A percentile compares a stretch with the other conserved stretches of the same genome.
phyloP scores from a whole-genome alignment of 768 basidiomycete genomes.

The Clavaria fumosa region DNA sequence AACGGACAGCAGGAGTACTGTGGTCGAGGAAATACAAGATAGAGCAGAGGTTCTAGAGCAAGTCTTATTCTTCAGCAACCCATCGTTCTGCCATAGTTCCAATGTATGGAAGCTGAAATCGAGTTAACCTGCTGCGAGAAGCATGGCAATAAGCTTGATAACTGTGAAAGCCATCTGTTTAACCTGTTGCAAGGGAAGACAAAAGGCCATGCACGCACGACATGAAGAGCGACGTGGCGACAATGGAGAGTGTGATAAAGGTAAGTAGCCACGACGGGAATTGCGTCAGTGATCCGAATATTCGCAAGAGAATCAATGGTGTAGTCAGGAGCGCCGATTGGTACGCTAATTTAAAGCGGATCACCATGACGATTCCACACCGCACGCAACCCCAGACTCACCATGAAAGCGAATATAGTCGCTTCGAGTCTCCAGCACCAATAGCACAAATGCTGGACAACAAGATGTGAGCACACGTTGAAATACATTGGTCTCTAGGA shows the following conservation, averaged over 20 bases:
- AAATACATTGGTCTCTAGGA: too few species aligned
- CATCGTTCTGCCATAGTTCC: conserved; percentile 54
- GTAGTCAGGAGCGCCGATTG: conserved; percentile 61
- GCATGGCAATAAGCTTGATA: conserved; percentile 39
- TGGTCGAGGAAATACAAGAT: conserved; percentile 1
- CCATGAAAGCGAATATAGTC: conserved; percentile 71
- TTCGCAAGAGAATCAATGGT: conserved; percentile 40
- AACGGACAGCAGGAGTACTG: too few species aligned
- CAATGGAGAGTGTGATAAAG: conserved; percentile 30
- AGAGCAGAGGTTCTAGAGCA: conserved; percentile 6
- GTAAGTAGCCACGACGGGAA: conserved; percentile 38
- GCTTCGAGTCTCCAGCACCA: conserved; percentile 64
- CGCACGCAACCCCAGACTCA: conserved; percentile 13
- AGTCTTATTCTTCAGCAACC: conserved; percentile 40
- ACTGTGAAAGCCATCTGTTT: conserved; percentile 16
- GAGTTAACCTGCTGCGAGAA: conserved; percentile 31
- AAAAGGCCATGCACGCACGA: conserved; percentile 27
- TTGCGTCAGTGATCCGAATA: conserved; percentile 37
- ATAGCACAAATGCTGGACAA: conserved; percentile 37
- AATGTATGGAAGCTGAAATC: conserved; percentile 46
- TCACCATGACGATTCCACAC: background rate
- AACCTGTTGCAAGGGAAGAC: conserved; percentile 8
- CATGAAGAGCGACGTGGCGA: conserved; percentile 32
- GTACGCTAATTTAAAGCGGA: conserved; percentile 37
- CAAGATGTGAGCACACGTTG: too few species aligned